These are phyloP conservation scores for Chrysanthemum makinoi DNA, from an alignment of 129 eudicot genomes.

Conservation along the genomic window DNA sequence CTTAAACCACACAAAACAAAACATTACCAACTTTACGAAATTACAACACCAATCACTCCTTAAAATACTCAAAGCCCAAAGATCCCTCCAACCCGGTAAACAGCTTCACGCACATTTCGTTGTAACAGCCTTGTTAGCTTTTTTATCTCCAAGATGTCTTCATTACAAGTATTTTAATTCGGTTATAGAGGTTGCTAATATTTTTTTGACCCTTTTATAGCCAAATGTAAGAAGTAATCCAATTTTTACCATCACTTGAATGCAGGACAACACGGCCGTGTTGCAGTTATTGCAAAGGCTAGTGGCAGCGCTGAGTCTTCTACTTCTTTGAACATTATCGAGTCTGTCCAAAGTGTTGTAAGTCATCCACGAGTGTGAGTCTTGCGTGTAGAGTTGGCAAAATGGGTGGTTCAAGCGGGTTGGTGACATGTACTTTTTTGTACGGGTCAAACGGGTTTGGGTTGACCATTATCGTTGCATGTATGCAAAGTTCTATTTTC, in stretches of 20 bases:
- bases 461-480: too few species aligned
- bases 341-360: constrained; percentile 72
- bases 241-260: too few species aligned
- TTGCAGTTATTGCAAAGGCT: constrained; percentile 55
- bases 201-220: too few species aligned
- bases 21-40: background rate
- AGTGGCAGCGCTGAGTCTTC: constrained; percentile 74
- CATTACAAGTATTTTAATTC: too few species aligned
- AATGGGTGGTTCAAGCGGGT: background rate
- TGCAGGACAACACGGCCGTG: constrained; percentile 48
- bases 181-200: too few species aligned
- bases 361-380: constrained; percentile 20
- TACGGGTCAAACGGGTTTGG: too few species aligned
- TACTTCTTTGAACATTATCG: constrained; percentile 53
- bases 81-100: constrained; percentile 56
- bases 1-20: constrained; percentile 21
- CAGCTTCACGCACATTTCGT: constrained; percentile 62
- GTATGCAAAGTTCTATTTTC: too few species aligned
- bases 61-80: constrained; percentile 35
- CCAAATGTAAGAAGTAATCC: too few species aligned
- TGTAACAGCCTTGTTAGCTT: too few species aligned
- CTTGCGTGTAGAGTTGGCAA: background rate
- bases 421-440: background rate
- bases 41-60: constrained; percentile 36
- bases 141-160: too few species aligned